Evolutionary conservation across 2,329 filamentous ascomycete species (phyloP), one percentile per base, ranked within the genome.

Genomic region (Colletotrichum sp.): DNA sequence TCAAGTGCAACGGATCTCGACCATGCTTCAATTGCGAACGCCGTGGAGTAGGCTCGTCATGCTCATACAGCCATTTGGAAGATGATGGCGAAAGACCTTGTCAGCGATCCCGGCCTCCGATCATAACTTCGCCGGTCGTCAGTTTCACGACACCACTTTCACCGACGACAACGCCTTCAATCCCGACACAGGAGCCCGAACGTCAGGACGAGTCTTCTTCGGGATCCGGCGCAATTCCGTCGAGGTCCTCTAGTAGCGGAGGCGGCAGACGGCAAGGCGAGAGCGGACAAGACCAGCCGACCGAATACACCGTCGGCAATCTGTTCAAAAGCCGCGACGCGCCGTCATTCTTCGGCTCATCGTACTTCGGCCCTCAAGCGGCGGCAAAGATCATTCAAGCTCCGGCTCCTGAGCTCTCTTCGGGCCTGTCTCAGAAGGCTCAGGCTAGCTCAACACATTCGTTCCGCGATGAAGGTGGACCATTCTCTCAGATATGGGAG

Each of bases 401-500:
- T 8, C 73, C 73, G 7, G 73, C 70, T 0, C 44, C 80, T 72
- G 62, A 80, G 78, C 49, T 81, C 69, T 36, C 81, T 78, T 69
- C 76, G 79, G 57, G 81, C 69, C 16, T 78, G 74, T 24, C 77
- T 71, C 28, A 80, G 77, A 77, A 81, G 70, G 57, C 74, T 30
- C 65, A 79, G 16, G 76, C 77, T 5, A 73, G 78, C 28, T 73
- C 73, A 21, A 76, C 73, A 18, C 73, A 76, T 3, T 69, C 64
- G 1, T 76, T 76, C 64, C 64, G 73, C 2, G 70, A 76, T 8
- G 79, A 80, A 6, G 78, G 77, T n/a, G 77, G 79, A 0, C 79
- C 79, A 0, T 80, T 80, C 36, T 85, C 83, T 5, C 85, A 86
- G 57, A 83, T 86, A 15, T 87, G 85, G 85, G 85, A 87, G 63